phyloP scores from a whole-genome alignment of 148 eudicot genomes.

The Persicaria maculosa region DNA sequence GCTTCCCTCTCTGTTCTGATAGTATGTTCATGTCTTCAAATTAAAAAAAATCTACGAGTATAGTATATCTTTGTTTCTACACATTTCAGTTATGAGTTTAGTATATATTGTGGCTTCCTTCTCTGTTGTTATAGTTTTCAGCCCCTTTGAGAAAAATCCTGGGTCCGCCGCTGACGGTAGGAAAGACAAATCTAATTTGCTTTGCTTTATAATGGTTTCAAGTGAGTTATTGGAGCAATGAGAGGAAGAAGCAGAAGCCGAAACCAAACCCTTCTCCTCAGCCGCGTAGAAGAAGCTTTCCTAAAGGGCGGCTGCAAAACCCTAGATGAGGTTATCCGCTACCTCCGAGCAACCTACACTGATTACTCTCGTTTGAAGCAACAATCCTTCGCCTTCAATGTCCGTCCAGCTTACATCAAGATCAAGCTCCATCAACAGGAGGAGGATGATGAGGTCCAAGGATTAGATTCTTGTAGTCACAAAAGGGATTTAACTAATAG shows the following conservation, averaged over 20 bases:
- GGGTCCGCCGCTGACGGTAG: no score
- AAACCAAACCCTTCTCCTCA: slow-evolving; percentile 5
- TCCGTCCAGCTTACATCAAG: slow-evolving; percentile 1
- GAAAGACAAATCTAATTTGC: no score
- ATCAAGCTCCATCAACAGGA: slow-evolving; percentile 16
- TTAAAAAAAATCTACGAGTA: no score
- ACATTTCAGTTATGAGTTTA: no score
- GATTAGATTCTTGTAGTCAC: not conserved
- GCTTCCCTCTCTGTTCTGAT: no score
- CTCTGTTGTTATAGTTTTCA: no score
- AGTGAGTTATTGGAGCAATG: not conserved
- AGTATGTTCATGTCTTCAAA: no score
- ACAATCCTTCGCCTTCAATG: slow-evolving; percentile 7
- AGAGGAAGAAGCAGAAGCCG: slow-evolving; percentile 5
- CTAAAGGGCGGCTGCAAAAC: slow-evolving; percentile 10
- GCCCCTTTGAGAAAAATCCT: no score
- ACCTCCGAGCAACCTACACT: slow-evolving; percentile 22
- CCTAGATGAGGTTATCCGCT: slow-evolving; percentile 19
- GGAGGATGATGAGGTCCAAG: slow-evolving; percentile 9
- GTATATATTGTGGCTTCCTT: no score
- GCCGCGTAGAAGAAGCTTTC: slow-evolving; percentile 15
- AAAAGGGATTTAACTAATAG: slow-evolving; percentile 6
- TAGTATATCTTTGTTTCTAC: no score
- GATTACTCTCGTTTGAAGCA: slow-evolving; percentile 20
- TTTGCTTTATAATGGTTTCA: no score